Evolutionary conservation across 257 asterid genomes (phyloP).

Genomic region (Ocimum tenuiflorum): DNA sequence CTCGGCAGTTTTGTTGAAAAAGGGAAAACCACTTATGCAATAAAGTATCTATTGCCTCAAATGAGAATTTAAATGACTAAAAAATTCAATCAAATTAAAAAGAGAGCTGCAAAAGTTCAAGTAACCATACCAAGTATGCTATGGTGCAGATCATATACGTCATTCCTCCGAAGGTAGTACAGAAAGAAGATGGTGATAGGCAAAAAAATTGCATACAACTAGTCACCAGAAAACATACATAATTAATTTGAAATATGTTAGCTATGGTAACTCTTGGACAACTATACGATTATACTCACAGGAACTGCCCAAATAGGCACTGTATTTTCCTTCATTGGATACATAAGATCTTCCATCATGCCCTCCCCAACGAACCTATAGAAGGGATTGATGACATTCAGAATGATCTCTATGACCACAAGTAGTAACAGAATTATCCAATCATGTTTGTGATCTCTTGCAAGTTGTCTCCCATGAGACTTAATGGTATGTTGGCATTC

Average conservation of each 20-base stretch:
- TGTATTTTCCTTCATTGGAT: slow-evolving; percentile 71
- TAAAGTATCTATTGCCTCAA: neutral
- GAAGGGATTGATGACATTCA: slow-evolving; percentile 51
- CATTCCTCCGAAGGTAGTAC: slow-evolving; percentile 58
- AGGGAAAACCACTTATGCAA: neutral
- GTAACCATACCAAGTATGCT: slow-evolving; percentile 54
- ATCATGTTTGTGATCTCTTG: slow-evolving; percentile 56
- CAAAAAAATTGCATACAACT: slow-evolving; percentile 67
- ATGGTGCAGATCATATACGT: slow-evolving; percentile 76
- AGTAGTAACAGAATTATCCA: slow-evolving; percentile 73
- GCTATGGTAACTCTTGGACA: neutral
- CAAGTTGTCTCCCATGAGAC: slow-evolving; percentile 68
- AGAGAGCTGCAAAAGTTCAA: neutral
- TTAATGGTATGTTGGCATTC: slow-evolving; percentile 49
- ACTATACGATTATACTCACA: slow-evolving; percentile 37
- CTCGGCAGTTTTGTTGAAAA: neutral
- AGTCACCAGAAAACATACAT: slow-evolving; percentile 17
- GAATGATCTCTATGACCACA: slow-evolving; percentile 37
- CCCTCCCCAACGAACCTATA: slow-evolving; percentile 65
- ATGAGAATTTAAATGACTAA: neutral
- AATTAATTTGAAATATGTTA: neutral
- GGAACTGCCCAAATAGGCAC: slow-evolving; percentile 90
- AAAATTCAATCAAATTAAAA: neutral
- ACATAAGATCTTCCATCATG: slow-evolving; percentile 71
- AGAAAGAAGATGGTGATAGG: slow-evolving; percentile 57